Conservation (phyloP, 345 rosid species). For the Erodium maritimum region DNA sequence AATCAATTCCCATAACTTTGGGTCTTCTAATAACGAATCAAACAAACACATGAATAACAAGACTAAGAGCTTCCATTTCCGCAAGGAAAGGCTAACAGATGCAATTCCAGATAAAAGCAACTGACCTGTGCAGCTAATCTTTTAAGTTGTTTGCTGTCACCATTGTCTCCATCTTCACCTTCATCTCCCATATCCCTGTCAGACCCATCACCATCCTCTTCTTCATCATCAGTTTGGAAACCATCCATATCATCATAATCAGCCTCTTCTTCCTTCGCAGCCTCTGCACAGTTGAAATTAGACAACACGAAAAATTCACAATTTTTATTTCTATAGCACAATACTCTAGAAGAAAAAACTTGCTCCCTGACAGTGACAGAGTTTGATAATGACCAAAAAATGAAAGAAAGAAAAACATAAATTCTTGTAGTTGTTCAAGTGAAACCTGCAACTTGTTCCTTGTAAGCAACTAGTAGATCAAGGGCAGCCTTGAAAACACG, state of each 20-base stretch:
- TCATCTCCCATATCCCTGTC: conserved; percentile 96
- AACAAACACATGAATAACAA: too few species aligned
- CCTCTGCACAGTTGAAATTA: conserved; percentile 31
- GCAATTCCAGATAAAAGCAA: too few species aligned
- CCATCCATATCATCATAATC: conserved; percentile 95
- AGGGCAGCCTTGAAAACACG: conserved; percentile 80
- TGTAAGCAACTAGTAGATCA: conserved; percentile 80
- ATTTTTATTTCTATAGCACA: too few species aligned
- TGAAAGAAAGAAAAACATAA: too few species aligned
- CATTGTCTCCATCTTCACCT: conserved; percentile 96
- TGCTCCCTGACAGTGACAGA: too few species aligned
- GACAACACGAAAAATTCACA: too few species aligned
- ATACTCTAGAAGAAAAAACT: too few species aligned
- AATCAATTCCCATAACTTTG: too few species aligned
- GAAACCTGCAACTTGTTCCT: conserved; percentile 92
- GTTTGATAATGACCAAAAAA: too few species aligned
- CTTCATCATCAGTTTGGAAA: conserved; percentile 78
- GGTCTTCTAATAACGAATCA: too few species aligned
- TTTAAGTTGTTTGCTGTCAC: conserved; percentile 60
- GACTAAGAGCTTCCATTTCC: too few species aligned
- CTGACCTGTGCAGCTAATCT: conserved; percentile 88
- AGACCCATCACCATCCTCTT: conserved; percentile 72
- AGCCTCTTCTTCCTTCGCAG: conserved; percentile 69
- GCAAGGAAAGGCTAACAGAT: too few species aligned
- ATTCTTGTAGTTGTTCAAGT: background rate